These are phyloP conservation scores for Paraconiothyrium sp. DNA, from an alignment of 2,329 filamentous ascomycete species.

Conservation along the genomic window DNA sequence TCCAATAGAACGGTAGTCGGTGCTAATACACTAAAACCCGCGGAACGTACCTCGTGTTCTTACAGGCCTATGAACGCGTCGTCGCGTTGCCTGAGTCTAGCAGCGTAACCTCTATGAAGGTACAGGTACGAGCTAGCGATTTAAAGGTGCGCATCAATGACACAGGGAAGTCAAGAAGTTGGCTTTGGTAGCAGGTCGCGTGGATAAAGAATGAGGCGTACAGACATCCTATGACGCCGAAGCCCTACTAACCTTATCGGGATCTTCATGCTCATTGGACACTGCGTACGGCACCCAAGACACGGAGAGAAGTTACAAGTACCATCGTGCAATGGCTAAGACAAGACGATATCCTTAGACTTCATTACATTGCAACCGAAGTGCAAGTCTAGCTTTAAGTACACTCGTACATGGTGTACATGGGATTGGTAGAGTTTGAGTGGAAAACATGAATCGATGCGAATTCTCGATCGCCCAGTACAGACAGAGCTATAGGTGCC, in stretches of 20 bases:
- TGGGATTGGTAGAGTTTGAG: not conserved
- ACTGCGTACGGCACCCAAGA: not conserved
- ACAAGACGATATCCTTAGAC: not conserved
- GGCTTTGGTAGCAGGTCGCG: not conserved
- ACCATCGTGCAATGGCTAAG: not conserved
- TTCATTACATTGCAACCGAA: not conserved
- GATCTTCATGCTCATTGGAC: conserved; percentile 3
- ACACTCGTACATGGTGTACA: not conserved
- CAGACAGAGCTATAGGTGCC: no score
- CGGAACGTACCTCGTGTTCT: conserved; percentile 9
- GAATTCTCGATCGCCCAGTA: no score
- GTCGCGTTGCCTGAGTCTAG: not conserved
- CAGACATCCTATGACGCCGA: not conserved
- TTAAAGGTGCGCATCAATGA: not conserved
- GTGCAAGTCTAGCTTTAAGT: not conserved
- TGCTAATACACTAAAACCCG: conserved; percentile 9
- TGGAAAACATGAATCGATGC: no score
- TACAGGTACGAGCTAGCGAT: not conserved
- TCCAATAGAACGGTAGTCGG: not conserved
- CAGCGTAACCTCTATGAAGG: not conserved
- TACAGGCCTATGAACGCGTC: not conserved
- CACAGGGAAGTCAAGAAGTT: not conserved
- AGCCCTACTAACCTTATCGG: conserved; percentile 1
- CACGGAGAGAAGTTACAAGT: not conserved
- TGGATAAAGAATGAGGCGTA: conserved; percentile 10